These are phyloP conservation scores for Pythium diclinum DNA, from an alignment of 352 stramenopile species.

Conservation along the genomic window DNA sequence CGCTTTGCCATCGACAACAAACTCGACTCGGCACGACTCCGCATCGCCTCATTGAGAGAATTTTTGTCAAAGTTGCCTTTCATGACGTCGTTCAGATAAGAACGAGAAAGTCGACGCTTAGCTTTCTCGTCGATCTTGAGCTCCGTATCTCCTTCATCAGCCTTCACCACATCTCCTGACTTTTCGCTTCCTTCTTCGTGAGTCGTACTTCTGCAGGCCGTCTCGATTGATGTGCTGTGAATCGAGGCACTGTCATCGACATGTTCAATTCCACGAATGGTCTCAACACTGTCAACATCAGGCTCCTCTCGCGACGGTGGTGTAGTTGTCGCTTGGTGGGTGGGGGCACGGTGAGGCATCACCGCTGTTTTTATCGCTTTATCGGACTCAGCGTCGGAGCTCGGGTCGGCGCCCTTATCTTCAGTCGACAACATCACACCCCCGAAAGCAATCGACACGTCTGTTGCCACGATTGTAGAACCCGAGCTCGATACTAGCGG, in stretches of 20 bases:
- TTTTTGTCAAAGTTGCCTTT: background rate
- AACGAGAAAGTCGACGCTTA: background rate
- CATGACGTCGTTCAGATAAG: background rate
- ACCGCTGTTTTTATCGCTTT: background rate
- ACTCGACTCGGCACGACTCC: background rate
- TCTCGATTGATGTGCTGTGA: background rate
- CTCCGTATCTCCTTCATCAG: background rate
- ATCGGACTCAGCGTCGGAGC: constrained; percentile 1
- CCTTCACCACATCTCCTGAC: background rate
- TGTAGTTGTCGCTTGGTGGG: background rate
- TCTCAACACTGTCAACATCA: background rate
- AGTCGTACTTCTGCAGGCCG: background rate
- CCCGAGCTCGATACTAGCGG: background rate
- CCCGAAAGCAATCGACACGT: background rate
- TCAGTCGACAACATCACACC: background rate
- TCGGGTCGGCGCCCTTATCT: background rate
- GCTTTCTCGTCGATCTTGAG: background rate
- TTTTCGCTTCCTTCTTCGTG: background rate
- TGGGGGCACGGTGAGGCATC: background rate
- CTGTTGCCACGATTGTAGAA: background rate
- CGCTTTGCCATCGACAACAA: background rate
- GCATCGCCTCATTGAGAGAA: background rate
- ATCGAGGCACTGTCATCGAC: background rate
- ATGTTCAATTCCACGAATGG: background rate
- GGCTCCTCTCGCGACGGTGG: background rate